Evolutionary conservation across 169 alveolate species (phyloP), one percentile per base, ranked within the genome.

Genomic region (Toxoplasma gondii): DNA sequence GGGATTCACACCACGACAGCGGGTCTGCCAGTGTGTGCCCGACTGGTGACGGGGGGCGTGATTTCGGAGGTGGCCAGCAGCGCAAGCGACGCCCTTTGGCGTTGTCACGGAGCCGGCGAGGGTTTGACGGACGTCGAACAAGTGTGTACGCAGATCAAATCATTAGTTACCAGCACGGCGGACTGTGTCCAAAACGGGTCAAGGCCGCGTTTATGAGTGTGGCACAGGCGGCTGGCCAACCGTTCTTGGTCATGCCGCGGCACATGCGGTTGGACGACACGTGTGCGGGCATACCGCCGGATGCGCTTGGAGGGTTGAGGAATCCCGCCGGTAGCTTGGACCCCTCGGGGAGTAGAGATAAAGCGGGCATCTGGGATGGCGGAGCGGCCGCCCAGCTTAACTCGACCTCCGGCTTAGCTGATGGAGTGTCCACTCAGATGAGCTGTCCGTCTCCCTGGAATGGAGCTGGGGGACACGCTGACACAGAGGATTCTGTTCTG

Each of bases 171-270:
- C n/a, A 17, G 22, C 84, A 36, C 44, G 84, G 84, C 10, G 49
- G 39, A 12, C 84, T 36, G 49, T 74, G 84, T 24, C 27, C 43
- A 9, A 74, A 74, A 74, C 84, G 84, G 24, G 39, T 74, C 9
- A 22, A 74, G 84, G 84, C 84, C 41, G 84, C 84, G n/a, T 74
- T 74, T n/a, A 36, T 74, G 44, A 74, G 84, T 19, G 84, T 74
- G 0, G 84, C 84, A 74, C 45, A n/a, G 22, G 84, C 43, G 24
- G 84, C 84, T 31, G 84, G 84, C 24, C 84, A 74, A 12, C 84
- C 84, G 12, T 31, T 34, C n/a, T 44, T 74, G 10, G 44, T 74
- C 43, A 44, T 74, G 49, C 84, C 84, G 44, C 84, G 84, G 9
- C 43, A n/a, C 2, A 10, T 22, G 34, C 74, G 74, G 4, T 16